Percentiles rank a stretch among this genome's conserved stretches.
Evolutionary conservation across 2,329 filamentous ascomycete genomes (phyloP).

Genomic region (Aspergillus piperis): DNA sequence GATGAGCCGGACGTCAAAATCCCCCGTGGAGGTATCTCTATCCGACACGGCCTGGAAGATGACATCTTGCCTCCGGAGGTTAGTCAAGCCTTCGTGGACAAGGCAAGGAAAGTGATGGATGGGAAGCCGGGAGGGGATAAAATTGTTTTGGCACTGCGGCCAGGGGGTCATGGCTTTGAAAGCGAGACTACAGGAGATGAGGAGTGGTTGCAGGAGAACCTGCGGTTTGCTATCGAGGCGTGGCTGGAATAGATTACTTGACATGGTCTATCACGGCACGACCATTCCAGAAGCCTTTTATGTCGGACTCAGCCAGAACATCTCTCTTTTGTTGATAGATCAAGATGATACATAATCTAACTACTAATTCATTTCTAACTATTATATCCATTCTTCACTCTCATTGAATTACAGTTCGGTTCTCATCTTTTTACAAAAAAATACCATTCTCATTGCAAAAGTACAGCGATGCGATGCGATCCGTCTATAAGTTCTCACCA

Average conservation of each 20-base stretch:
- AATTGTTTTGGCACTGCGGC: slow-evolving; percentile 28
- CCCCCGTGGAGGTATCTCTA: slow-evolving; percentile 32
- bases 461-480: too few relatives aligned
- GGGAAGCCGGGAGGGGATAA: slow-evolving; percentile 25
- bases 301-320: too few relatives aligned
- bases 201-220: slow-evolving; percentile 32
- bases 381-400: too few relatives aligned
- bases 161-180: slow-evolving; percentile 44
- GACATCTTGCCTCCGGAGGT: slow-evolving; percentile 31
- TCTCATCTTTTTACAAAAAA: too few relatives aligned
- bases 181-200: slow-evolving; percentile 22
- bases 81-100: slow-evolving; percentile 30
- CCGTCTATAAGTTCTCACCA: too few relatives aligned
- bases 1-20: slow-evolving; percentile 26
- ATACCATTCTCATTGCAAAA: too few relatives aligned
- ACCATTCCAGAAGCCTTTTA: not conserved
- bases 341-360: too few relatives aligned
- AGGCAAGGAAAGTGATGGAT: slow-evolving; percentile 25
- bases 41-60: slow-evolving; percentile 41
- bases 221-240: slow-evolving; percentile 25
- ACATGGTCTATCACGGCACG: not conserved
- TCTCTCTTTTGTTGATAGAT: too few relatives aligned
- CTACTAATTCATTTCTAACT: too few relatives aligned
- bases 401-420: too few relatives aligned
- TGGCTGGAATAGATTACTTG: slow-evolving; percentile 27